These are phyloP conservation scores for Rutidosis leptorrhynchoides DNA, from an alignment of 129 eudicot genomes.

Conservation along the genomic window DNA sequence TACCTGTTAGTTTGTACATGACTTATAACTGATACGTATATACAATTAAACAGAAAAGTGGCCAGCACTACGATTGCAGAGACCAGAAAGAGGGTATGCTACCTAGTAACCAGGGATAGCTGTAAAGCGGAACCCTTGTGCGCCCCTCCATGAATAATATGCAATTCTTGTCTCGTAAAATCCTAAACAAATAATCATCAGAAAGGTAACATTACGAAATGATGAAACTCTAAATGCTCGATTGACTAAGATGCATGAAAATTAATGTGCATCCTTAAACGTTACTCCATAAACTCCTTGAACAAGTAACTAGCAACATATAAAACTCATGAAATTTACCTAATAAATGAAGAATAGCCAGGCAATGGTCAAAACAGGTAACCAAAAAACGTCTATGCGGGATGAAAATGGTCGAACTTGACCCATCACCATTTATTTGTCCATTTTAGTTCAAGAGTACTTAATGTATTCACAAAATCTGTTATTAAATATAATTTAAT, in stretches of 20 bases:
- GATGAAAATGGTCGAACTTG: background rate
- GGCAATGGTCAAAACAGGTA: background rate
- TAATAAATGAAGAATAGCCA: background rate
- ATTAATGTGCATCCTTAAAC: background rate
- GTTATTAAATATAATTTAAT: slow-evolving; percentile 33
- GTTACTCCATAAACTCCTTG: background rate
- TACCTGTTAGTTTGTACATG: slow-evolving; percentile 1
- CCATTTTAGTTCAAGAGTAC: background rate
- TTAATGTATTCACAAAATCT: background rate
- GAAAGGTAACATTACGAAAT: slow-evolving; percentile 5
- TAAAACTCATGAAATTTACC: background rate
- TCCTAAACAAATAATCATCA: slow-evolving; percentile 43
- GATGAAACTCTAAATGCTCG: background rate
- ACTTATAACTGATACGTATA: slow-evolving; percentile 16
- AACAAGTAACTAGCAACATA: background rate
- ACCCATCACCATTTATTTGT: background rate
- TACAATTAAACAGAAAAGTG: slow-evolving; percentile 13
- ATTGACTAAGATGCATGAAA: slow-evolving; percentile 7
- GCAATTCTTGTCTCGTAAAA: slow-evolving; percentile 92
- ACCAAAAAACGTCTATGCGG: background rate
- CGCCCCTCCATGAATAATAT: slow-evolving; percentile 97
- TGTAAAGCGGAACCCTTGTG: slow-evolving; percentile 75
- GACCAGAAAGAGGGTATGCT: slow-evolving; percentile 5
- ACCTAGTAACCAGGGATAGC: slow-evolving; percentile 74
- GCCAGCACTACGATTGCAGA: background rate